Evolutionary conservation across 2,329 filamentous ascomycete species (phyloP), one percentile per base, ranked within the genome.

Genomic region (Venturia aucupariae): DNA sequence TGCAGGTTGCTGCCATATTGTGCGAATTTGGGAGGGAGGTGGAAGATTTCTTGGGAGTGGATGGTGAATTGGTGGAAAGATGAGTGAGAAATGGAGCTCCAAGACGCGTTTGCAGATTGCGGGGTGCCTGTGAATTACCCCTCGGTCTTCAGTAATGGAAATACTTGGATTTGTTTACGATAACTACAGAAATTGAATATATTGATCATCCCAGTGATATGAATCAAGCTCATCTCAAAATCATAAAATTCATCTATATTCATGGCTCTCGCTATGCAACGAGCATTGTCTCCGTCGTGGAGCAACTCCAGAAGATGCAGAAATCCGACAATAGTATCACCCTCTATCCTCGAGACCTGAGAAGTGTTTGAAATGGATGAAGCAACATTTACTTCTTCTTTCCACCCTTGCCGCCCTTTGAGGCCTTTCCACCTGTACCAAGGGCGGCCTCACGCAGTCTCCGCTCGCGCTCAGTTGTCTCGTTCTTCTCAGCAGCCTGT

Each of bases 1-100:
- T 91, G 76, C 94, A 99, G 68, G 88, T 81, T 63, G 87, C 82
- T 80, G 62, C 62, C 62, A 63, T 63, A 3, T 2, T 63, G 30
- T n/a, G 11, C 10, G 27, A n/a, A 19, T 35, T 32, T 17, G 27
- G 15, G 5, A n/a, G 27, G 17, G 22, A 51, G 22, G 22, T 51
- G 13, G 27, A 35, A 22, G 22, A 13, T 8, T 24, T 48, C 22
- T 27, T 48, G n/a, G n/a, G 44, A n/a, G n/a, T 3, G 15, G 2
- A 35, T 19, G 27, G 51, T 35, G 15, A 4, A 10, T 51, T 24
- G 10, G 22, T 51, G 46, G 27, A 35, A 11, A n/a, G 15, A 35
- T 4, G 11, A 57, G n/a, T 13, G 30, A 54, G 24, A 15, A n/a
- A 35, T 17, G 51, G 51, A 57, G 51, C 30, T 57, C 30, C 24